Conservation (phyloP, 768 basidiomycete genomes). For the Psilocybe cubensis region DNA sequence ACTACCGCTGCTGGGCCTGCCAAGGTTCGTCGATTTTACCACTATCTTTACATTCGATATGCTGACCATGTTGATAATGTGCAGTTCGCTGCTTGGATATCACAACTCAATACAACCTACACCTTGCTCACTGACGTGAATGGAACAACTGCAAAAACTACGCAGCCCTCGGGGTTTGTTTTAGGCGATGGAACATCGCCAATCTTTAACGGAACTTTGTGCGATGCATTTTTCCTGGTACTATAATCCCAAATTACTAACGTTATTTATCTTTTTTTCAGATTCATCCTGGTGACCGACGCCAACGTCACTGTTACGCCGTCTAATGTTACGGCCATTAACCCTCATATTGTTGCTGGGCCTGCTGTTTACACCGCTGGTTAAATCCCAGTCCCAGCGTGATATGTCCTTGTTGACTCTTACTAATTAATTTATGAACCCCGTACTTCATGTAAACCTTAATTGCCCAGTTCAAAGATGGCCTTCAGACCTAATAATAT, state of each 20-base stretch:
- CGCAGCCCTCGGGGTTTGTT: conserved; percentile 52
- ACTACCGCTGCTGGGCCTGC: conserved; percentile 45
- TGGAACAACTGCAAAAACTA: conserved; percentile 46
- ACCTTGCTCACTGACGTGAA: conserved; percentile 47
- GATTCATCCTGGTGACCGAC: conserved; percentile 56
- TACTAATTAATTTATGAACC: too few species aligned
- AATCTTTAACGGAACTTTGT: conserved; percentile 57
- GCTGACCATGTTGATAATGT: too few species aligned
- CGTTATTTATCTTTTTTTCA: conserved; percentile 6
- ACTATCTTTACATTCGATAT: not conserved
- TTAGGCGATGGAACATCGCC: conserved; percentile 41
- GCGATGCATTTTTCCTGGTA: conserved; percentile 11
- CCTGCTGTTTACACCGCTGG: conserved; percentile 53
- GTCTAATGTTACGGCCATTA: conserved; percentile 55
- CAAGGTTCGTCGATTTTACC: conserved; percentile 29
- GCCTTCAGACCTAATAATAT: too few species aligned
- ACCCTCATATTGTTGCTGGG: conserved; percentile 58
- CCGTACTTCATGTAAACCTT: too few species aligned
- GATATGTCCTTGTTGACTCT: too few species aligned
- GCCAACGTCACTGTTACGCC: conserved; percentile 57
- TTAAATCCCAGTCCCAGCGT: conserved; percentile 23
- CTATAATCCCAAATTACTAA: not conserved
- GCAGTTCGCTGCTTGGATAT: conserved; percentile 60
- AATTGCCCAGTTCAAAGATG: too few species aligned
- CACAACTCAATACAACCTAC: conserved; percentile 64